phyloP scores from a whole-genome alignment of 2,329 filamentous ascomycete species.

The Diaporthe destruens region DNA sequence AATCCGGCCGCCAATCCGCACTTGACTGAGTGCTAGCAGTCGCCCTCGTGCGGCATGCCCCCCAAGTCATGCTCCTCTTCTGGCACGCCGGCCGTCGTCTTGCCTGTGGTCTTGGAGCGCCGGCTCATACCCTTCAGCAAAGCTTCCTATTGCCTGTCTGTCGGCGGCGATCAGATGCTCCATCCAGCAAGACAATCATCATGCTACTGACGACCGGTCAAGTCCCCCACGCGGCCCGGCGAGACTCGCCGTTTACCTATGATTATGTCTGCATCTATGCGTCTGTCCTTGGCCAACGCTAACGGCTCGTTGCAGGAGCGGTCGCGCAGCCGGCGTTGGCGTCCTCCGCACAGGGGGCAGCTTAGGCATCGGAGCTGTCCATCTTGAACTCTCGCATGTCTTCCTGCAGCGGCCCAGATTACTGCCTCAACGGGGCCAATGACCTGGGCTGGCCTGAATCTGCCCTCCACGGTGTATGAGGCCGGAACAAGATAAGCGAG shows the following conservation, averaged over 20 bases:
- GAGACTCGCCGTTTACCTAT: slow-evolving; percentile 26
- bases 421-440: slow-evolving; percentile 30
- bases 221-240: slow-evolving; percentile 25
- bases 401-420: slow-evolving; percentile 32
- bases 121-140: slow-evolving; percentile 1
- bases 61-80: background rate
- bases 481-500: slow-evolving; percentile 40
- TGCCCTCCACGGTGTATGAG: slow-evolving; percentile 32
- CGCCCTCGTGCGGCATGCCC: background rate
- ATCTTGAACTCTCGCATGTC: slow-evolving; percentile 24
- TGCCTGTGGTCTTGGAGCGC: no score
- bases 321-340: slow-evolving; percentile 30
- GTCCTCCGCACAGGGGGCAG: slow-evolving; percentile 32
- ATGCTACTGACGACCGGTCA: slow-evolving; percentile 14
- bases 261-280: slow-evolving; percentile 35
- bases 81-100: background rate
- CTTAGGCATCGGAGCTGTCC: slow-evolving; percentile 33
- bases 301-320: slow-evolving; percentile 41
- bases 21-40: background rate
- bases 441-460: slow-evolving; percentile 9
- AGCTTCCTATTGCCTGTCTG: slow-evolving; percentile 12
- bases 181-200: slow-evolving; percentile 21
- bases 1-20: slow-evolving; percentile 23
- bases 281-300: slow-evolving; percentile 35
- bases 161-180: background rate